Percentiles rank a stretch among this genome's conserved stretches.
Evolutionary conservation across 192 early-diverging fungal genomes (phyloP).

Genomic region (Lunasporangiospora selenospora): DNA sequence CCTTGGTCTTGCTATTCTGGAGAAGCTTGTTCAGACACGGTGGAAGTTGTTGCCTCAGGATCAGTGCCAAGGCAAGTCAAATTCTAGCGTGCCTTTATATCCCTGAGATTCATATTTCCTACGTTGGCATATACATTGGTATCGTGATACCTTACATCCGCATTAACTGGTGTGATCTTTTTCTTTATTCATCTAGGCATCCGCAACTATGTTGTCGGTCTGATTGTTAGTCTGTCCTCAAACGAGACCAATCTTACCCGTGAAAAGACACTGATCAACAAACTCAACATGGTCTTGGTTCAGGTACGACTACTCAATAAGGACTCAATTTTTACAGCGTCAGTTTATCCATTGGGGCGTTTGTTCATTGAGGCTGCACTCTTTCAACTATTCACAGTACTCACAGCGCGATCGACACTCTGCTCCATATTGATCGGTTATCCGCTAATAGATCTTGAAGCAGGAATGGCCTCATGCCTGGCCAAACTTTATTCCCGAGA

Average conservation of each 20-base stretch:
- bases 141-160: no score
- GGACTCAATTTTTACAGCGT: background rate
- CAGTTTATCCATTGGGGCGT: background rate
- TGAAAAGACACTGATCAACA: slow-evolving; percentile 83
- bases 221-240: slow-evolving; percentile 91
- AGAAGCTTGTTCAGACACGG: slow-evolving; percentile 94
- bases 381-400: background rate
- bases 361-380: background rate
- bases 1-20: slow-evolving; percentile 92
- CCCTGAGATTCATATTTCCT: no score
- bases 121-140: no score
- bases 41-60: slow-evolving; percentile 94
- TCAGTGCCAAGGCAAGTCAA: slow-evolving; percentile 83
- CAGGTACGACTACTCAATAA: slow-evolving; percentile 75
- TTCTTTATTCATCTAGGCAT: slow-evolving; percentile 84
- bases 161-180: background rate
- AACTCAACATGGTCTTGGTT: slow-evolving; percentile 97
- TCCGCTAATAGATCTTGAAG: slow-evolving; percentile 90
- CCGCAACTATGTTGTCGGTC: slow-evolving; percentile 92
- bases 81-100: no score
- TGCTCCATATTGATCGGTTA: background rate
- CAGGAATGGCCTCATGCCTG: slow-evolving; percentile 99
- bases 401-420: no score
- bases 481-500: slow-evolving; percentile 98
- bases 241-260: slow-evolving; percentile 80